Percentiles rank a stretch among this genome's conserved stretches.
Evolutionary conservation across 2,329 filamentous ascomycete genomes (phyloP).

Genomic region (Fusarium domesticum): DNA sequence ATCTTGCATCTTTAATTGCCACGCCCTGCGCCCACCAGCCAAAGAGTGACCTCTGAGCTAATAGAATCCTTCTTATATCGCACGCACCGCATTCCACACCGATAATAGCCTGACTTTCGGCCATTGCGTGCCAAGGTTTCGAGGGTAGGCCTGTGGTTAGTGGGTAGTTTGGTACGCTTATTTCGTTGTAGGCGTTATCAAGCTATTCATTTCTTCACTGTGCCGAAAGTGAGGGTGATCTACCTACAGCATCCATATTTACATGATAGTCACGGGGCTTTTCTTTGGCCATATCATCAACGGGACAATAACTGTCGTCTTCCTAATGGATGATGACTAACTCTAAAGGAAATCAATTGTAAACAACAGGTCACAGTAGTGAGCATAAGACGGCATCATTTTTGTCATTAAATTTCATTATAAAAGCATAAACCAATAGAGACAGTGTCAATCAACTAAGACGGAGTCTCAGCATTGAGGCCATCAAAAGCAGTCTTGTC

Average conservation of each 20-base stretch:
- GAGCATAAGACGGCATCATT: conserved; percentile 5
- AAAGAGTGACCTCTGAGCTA: background rate
- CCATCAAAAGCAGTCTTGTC: conserved; percentile 32
- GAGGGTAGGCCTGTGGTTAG: no score
- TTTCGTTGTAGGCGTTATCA: no score
- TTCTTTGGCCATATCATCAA: no score
- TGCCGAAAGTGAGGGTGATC: no score
- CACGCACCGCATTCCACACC: background rate
- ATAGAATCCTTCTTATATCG: background rate
- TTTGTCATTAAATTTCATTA: conserved; percentile 10
- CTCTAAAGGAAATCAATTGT: no score
- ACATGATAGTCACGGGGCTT: no score
- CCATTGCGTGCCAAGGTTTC: background rate
- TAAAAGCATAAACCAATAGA: background rate
- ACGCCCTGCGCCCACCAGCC: background rate
- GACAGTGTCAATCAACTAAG: conserved; percentile 15
- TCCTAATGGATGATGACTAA: no score
- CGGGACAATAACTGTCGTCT: no score
- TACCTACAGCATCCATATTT: no score
- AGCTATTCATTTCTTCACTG: no score
- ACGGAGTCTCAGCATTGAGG: conserved; percentile 29
- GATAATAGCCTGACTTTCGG: background rate
- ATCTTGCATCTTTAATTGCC: background rate
- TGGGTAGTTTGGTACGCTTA: no score
- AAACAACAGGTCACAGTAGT: background rate